A percentile compares a stretch with the other conserved stretches of the same genome.
Evolutionary conservation across 2,329 filamentous ascomycete species (phyloP).

Genomic region (Venturia pyrina): DNA sequence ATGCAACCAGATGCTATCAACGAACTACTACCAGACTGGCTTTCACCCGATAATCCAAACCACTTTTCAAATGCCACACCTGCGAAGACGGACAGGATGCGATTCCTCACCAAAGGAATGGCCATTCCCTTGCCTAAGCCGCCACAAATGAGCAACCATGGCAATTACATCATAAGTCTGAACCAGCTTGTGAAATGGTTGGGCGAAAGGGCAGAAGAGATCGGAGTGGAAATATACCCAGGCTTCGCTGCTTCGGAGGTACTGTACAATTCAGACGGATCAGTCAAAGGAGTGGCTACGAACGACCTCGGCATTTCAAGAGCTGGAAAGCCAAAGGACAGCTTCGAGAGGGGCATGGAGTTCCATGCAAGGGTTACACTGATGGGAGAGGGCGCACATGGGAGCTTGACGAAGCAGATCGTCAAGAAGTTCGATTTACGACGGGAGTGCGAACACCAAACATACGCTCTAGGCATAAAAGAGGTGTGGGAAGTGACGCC

Average conservation of each 20-base stretch:
- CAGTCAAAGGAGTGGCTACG: conserved; percentile 87
- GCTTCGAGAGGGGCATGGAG: conserved; percentile 95
- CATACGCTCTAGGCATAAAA: conserved; percentile 88
- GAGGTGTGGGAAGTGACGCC: conserved; percentile 96
- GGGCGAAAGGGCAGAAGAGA: conserved; percentile 88
- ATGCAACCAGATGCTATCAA: conserved; percentile 81
- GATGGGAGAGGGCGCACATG: conserved; percentile 91
- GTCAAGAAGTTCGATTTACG: conserved; percentile 89
- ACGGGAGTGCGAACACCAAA: conserved; percentile 83
- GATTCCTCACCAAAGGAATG: conserved; percentile 75
- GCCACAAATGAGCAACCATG: conserved; percentile 96
- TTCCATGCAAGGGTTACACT: conserved; percentile 89
- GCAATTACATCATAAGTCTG: conserved; percentile 93
- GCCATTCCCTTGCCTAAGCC: conserved; percentile 76
- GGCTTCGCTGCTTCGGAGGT: conserved; percentile 93
- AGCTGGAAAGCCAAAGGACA: conserved; percentile 75
- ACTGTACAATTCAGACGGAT: conserved; percentile 75
- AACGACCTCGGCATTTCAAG: conserved; percentile 84
- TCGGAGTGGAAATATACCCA: conserved; percentile 91
- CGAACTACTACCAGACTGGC: conserved; percentile 90
- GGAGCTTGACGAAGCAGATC: conserved; percentile 88
- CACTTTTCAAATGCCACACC: conserved; percentile 83
- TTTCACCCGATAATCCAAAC: conserved; percentile 75
- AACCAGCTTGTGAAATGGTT: conserved; percentile 96
- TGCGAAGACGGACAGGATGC: conserved; percentile 77